Evolutionary conservation across 495 filamentous ascomycete species (phyloP).

Genomic region (Aspergillus kassunensis): DNA sequence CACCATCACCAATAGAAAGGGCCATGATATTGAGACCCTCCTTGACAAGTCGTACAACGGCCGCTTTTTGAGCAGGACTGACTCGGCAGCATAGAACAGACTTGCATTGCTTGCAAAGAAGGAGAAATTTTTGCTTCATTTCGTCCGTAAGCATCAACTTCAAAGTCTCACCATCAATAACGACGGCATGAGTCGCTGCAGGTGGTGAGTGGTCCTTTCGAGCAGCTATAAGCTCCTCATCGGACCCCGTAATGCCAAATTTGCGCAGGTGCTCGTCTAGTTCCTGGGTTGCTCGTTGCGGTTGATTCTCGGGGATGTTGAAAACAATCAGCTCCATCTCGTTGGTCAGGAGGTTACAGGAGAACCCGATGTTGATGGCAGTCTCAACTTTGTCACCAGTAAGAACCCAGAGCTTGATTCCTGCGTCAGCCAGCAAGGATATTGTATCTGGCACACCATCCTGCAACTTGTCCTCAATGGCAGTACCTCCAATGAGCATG

Average conservation of each 20-base stretch:
- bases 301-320: slow-evolving; percentile 72
- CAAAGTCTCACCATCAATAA: slow-evolving; percentile 93
- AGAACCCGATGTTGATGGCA: slow-evolving; percentile 99
- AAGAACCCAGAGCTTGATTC: slow-evolving; percentile 99
- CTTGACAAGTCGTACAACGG: slow-evolving; percentile 96
- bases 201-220: slow-evolving; percentile 79
- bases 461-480: slow-evolving; percentile 96
- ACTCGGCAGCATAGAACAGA: slow-evolving; percentile 97
- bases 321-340: slow-evolving; percentile 95
- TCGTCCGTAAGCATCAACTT: slow-evolving; percentile 81
- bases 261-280: slow-evolving; percentile 67
- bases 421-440: slow-evolving; percentile 83
- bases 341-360: slow-evolving; percentile 95
- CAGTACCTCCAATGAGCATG: slow-evolving; percentile 87
- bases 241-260: slow-evolving; percentile 80
- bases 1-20: slow-evolving; percentile 92
- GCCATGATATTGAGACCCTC: slow-evolving; percentile 94
- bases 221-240: slow-evolving; percentile 79
- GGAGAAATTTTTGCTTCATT: slow-evolving; percentile 84
- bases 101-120: slow-evolving; percentile 96
- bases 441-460: slow-evolving; percentile 98
- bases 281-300: slow-evolving; percentile 59
- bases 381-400: slow-evolving; percentile 99
- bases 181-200: slow-evolving; percentile 84
- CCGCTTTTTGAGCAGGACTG: slow-evolving; percentile 93